Evolutionary conservation across 1,284 basidiomycete genomes (phyloP), one percentile per base, ranked within the genome.

Genomic region (Rhodotorula glutinis): DNA sequence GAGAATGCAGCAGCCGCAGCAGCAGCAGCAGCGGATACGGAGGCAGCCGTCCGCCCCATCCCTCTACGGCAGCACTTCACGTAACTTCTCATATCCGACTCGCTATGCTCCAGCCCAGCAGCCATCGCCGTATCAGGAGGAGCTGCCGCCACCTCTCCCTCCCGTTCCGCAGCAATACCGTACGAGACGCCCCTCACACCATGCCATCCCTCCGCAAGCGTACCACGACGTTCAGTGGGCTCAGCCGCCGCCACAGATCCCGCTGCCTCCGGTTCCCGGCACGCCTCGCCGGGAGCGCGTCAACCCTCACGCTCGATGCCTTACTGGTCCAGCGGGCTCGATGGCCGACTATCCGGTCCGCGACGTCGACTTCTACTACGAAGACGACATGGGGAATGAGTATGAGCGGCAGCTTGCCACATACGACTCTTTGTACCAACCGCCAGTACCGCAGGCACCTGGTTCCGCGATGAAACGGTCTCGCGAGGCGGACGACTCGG

Each of bases 51-150:
- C 49, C 13, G 27, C n/a, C 7, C 25, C 49, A 17, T 51, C 49
- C 13, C n/a, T 51, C 49, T 51, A 51, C 49, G 49, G 49, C 2
- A 27, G 16, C 13, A 5, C 49, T 13, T 25, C 60, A 23, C 63
- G 63, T 53, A 71, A 68, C 64, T 67, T 70, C 25, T 63, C 73
- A 19, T 73, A 70, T 58, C 69, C 71, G 30, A 71, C 53, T 14
- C 65, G 69, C 19, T 73, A 40, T 62, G 65, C 25, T 7, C 16
- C 66, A 9, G 44, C 65, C 23, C 66, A 56, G 49, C 65, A 52
- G 29, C 56, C 43, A 25, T 49, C 61, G 23, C 29, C 40, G 17
- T 53, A 61, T 13, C 49, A 60, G 3, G 44, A 52, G n/a, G 57
- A 63, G 38, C 56, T 47, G 47, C 53, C 27, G 57, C 29, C 19